Evolutionary conservation across 495 filamentous ascomycete genomes (phyloP), one percentile per base, ranked within the genome.

Genomic region (Usnea hakonensis): DNA sequence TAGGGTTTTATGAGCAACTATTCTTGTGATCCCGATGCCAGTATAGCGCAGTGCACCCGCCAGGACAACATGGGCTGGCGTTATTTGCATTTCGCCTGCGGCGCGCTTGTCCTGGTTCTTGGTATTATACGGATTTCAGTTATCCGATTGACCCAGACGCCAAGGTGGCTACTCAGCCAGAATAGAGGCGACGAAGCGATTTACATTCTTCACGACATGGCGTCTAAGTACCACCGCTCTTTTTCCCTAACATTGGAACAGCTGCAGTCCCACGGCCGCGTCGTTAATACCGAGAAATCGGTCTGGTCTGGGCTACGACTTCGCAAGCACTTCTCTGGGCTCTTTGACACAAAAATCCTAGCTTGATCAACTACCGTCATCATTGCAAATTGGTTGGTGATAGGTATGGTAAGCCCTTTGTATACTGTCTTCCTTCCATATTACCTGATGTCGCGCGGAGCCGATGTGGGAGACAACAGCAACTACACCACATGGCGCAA

Each of bases 361-460:
- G 81, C 72, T 0, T 66, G 86, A 16, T 85, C 81, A 0, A 90
- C 87, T 0, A 58, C 73, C 2, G 70, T 91, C 64, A 83, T 90
- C 52, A 88, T 86, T 85, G 64, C 87, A 14, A 85, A 81, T 0
- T 89, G 87, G 87, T 75, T 82, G n/a, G 71, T 89, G 16, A 85
- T 89, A 56, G 87, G 86, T 7, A 77, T 89, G 23, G 84, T 82
- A 26, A 88, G 87, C 65, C 86, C 86, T 2, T 73, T 90, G 1
- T 89, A 86, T 73, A 86, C 87, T 63, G 85, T 87, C 56, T 90
- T 87, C 69, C 69, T 90, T 1, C 82, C 79, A 3, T 67, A 69
- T 17, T 82, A 82, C 55, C 73, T 82, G n/a, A 59, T 66, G 14
- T 72, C 74, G 10, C 75, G 78, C 17, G 79, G 81, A 44, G 79